Percentiles rank a stretch among this genome's conserved stretches.
phyloP scores from a whole-genome alignment of 2,329 filamentous ascomycete species.

The Dothideomycetes sp. region DNA sequence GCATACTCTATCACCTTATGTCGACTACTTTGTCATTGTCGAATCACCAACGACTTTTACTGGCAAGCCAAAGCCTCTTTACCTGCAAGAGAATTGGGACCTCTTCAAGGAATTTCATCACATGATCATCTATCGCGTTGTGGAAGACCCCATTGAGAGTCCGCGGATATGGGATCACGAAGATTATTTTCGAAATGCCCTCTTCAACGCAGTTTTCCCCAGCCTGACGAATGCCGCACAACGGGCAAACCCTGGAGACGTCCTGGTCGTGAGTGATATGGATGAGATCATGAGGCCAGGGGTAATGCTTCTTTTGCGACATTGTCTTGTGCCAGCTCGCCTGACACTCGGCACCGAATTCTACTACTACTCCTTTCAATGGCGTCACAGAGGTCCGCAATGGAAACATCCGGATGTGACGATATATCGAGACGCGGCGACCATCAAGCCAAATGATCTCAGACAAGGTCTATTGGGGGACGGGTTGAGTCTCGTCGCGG shows the following conservation, averaged over 20 bases:
- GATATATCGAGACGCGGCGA: constrained; percentile 41
- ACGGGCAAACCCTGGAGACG: constrained; percentile 26
- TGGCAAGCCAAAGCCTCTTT: constrained; percentile 5
- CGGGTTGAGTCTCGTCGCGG: constrained; percentile 19
- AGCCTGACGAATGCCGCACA: constrained; percentile 33
- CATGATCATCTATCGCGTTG: constrained; percentile 12
- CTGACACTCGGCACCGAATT: constrained; percentile 10
- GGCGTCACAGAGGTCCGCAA: constrained; percentile 23
- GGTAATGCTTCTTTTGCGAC: constrained; percentile 9
- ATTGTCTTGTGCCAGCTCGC: constrained; percentile 9
- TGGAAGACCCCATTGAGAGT: constrained; percentile 11
- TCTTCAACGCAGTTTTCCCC: constrained; percentile 44
- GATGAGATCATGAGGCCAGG: constrained; percentile 12
- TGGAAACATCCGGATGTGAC: constrained; percentile 56
- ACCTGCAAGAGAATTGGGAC: constrained; percentile 10
- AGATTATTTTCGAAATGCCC: constrained; percentile 11
- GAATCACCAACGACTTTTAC: constrained; percentile 14
- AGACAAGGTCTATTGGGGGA: constrained; percentile 40
- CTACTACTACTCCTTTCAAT: constrained; percentile 15
- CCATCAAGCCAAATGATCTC: constrained; percentile 46
- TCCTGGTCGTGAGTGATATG: constrained; percentile 13
- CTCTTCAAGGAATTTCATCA: constrained; percentile 10
- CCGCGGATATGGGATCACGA: constrained; percentile 13
- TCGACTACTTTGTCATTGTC: constrained; percentile 14
- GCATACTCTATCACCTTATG: background rate